A percentile compares a stretch with the other conserved stretches of the same genome.
phyloP scores from a whole-genome alignment of 768 basidiomycete genomes.

The Agaricus blazei region DNA sequence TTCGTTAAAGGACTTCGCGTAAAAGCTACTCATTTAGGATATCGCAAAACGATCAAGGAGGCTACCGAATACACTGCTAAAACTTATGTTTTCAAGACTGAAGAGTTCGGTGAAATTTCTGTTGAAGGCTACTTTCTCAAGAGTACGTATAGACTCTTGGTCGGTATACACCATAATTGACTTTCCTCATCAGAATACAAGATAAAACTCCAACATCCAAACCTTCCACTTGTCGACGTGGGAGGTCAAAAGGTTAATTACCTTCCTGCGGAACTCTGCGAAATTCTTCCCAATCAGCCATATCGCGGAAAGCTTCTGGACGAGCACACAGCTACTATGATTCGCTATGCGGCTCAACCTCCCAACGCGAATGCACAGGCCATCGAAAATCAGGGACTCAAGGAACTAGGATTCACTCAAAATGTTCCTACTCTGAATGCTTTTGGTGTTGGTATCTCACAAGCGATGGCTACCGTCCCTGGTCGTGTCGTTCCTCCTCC shows the following conservation, averaged over 20 bases:
- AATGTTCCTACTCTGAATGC: conserved; percentile 35
- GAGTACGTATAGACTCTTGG: conserved; percentile 42
- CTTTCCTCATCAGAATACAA: conserved; percentile 49
- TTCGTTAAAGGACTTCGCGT: conserved; percentile 68
- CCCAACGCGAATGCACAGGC: conserved; percentile 62
- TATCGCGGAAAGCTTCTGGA: conserved; percentile 67
- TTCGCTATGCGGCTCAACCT: conserved; percentile 61
- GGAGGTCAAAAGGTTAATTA: conserved; percentile 42
- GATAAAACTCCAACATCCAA: conserved; percentile 41
- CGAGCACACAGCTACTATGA: conserved; percentile 70
- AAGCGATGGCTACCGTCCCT: conserved; percentile 66
- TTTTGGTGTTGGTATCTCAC: conserved; percentile 59
- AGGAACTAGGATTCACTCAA: conserved; percentile 51
- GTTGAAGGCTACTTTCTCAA: conserved; percentile 64
- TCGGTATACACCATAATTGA: not conserved
- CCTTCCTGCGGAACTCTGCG: conserved; percentile 72
- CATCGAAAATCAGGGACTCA: conserved; percentile 61
- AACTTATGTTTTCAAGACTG: conserved; percentile 48
- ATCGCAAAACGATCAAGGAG: conserved; percentile 65
- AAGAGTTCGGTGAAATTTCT: conserved; percentile 45
- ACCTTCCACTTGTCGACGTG: conserved; percentile 56
- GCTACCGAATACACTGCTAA: conserved; percentile 43
- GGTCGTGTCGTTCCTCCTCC: conserved; percentile 65
- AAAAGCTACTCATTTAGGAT: conserved; percentile 64
- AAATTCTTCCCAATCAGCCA: conserved; percentile 62